Conservation (phyloP, 306 rosid species). For the Pyrus pyrifolia region DNA sequence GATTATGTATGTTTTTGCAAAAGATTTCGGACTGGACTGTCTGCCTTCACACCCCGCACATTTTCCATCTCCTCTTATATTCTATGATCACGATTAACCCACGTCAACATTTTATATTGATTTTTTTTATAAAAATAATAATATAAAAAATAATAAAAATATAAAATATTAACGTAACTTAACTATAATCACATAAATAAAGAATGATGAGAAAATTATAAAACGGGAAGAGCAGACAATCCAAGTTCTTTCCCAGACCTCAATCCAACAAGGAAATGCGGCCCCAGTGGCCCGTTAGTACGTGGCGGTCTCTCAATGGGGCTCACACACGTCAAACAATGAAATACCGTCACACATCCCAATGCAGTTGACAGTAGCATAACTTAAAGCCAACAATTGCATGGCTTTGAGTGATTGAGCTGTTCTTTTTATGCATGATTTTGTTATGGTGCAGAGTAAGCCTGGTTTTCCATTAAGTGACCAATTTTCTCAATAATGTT, state of each 20-base stretch:
- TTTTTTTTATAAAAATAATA: too few relatives aligned
- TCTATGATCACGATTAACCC: accelerated
- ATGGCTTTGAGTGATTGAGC: background rate
- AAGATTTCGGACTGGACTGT: too few relatives aligned
- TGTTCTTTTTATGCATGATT: background rate
- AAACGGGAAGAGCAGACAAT: too few relatives aligned
- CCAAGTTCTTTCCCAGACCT: too few relatives aligned
- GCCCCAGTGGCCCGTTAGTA: too few relatives aligned
- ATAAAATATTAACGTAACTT: too few relatives aligned
- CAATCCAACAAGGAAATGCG: background rate
- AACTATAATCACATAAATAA: too few relatives aligned
- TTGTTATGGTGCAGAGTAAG: background rate
- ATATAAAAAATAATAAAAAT: too few relatives aligned
- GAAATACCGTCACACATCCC: background rate
- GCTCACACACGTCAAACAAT: background rate
- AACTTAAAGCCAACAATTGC: background rate
- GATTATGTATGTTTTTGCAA: background rate
- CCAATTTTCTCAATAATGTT: constrained; percentile 1
- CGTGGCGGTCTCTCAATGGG: background rate
- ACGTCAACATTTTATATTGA: too few relatives aligned
- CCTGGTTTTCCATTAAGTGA: background rate
- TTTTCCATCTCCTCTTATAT: too few relatives aligned
- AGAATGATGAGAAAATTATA: accelerated
- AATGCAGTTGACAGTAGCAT: background rate
- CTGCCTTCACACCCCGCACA: too few relatives aligned